Evolutionary conservation across 176 grass and related monocot genomes (phyloP), one percentile per base, ranked within the genome.

Genomic region (Oryza meyeriana): DNA sequence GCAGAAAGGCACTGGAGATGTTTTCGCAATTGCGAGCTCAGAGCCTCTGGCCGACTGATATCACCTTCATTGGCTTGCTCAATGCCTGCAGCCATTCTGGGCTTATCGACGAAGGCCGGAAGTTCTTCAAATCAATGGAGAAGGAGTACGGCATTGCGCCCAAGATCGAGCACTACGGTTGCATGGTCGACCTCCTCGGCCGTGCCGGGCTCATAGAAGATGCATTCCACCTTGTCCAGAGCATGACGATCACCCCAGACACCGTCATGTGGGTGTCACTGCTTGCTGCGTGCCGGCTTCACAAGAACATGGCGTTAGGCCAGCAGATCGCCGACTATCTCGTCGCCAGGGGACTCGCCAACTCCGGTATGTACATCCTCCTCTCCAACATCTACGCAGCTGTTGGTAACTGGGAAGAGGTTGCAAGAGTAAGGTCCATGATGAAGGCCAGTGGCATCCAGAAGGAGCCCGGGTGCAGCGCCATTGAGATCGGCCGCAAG

Each of bases 161-260:
- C 57, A 98, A 98, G 87, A 73, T 98, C 5, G 95, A 98, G 86
- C 95, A 98, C 80, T 94, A 91, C 26, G 95, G 92, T n/a, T 98
- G 95, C 82, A 89, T 93, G 71, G 92, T 94, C 6, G 90, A 94
- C 61, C 90, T 98, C 34, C 88, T 98, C 10, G 92, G 95, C 3
- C 86, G 92, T 12, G 84, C 88, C 1, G 95, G 92, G 14, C 83
- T 86, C 6, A 32, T 98, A 57, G 90, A 93, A 71, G 90, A 93
- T 71, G 95, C 90, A 31, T 98, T 93, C 50, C 84, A 89, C 18
- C 88, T 94, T 42, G 89, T 88, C 47, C 88, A 68, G 85, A 78
- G 81, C 74, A 91, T 93, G 92, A 84, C 27, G 45, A 79, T 92
- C 64, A 47, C 72, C 18, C 86, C 92, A 1, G 95, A 98, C 20